phyloP scores from a whole-genome alignment of 2,329 filamentous ascomycete species.

The Colletotrichum acutatum region DNA sequence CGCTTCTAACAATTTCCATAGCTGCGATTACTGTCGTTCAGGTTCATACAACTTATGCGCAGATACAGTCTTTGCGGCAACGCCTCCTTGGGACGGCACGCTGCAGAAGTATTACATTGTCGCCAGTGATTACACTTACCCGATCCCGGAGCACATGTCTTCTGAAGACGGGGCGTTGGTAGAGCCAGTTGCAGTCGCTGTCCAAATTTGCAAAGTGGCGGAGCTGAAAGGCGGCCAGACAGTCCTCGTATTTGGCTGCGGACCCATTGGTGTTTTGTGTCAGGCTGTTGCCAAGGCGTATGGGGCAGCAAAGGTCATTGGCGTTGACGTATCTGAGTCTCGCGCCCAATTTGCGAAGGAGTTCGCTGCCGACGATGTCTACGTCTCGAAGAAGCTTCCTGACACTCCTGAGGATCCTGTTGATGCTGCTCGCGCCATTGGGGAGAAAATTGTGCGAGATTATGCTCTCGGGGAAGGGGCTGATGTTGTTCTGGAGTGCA shows the following conservation, averaged over 20 bases:
- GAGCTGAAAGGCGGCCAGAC: slow-evolving; percentile 53
- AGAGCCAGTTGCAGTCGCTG: slow-evolving; percentile 63
- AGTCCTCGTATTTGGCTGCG: slow-evolving; percentile 60
- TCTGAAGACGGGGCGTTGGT: slow-evolving; percentile 64
- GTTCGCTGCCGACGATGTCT: slow-evolving; percentile 57
- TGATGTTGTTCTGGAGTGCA: slow-evolving; percentile 57
- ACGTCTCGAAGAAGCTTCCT: slow-evolving; percentile 48
- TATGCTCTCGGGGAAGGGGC: slow-evolving; percentile 55
- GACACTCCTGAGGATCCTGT: slow-evolving; percentile 58
- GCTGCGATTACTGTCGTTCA: slow-evolving; percentile 54
- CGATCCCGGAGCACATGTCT: slow-evolving; percentile 54
- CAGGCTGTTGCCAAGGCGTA: slow-evolving; percentile 58
- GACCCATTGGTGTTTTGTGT: slow-evolving; percentile 59
- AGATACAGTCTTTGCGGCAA: slow-evolving; percentile 60
- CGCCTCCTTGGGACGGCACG: slow-evolving; percentile 60
- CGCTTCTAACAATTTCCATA: slow-evolving; percentile 34
- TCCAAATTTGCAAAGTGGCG: slow-evolving; percentile 56
- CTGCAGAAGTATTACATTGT: slow-evolving; percentile 60
- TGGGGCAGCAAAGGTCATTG: slow-evolving; percentile 56
- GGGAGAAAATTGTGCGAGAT: slow-evolving; percentile 55
- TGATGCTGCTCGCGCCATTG: slow-evolving; percentile 60
- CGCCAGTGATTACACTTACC: slow-evolving; percentile 59
- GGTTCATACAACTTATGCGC: slow-evolving; percentile 54
- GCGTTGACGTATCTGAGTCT: slow-evolving; percentile 56
- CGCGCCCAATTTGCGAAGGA: slow-evolving; percentile 53